Evolutionary conservation across 2,329 filamentous ascomycete genomes (phyloP).

Genomic region (Penicillium sp.): DNA sequence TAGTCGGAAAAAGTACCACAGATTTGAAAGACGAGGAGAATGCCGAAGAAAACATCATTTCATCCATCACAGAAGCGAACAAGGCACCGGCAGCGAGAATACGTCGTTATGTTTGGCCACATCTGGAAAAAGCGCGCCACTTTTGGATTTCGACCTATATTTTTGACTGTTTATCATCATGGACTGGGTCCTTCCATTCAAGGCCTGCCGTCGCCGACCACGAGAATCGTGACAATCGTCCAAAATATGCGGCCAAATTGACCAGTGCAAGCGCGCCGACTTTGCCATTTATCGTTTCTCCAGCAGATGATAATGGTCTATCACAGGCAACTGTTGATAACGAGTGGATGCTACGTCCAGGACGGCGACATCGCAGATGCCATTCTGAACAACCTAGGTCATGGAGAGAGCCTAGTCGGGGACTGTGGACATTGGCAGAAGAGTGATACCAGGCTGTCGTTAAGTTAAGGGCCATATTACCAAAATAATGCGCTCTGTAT

Average conservation of each 20-base stretch:
- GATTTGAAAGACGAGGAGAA: background rate
- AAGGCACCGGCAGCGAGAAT: conserved; percentile 14
- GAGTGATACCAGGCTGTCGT: conserved; percentile 18
- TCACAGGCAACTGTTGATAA: background rate
- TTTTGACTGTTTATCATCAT: background rate
- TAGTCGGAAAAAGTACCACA: background rate
- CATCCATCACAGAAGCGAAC: conserved; percentile 17
- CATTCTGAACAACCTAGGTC: conserved; percentile 37
- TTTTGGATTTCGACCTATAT: conserved; percentile 18
- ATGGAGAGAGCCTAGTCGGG: conserved; percentile 33
- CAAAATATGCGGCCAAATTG: conserved; percentile 18
- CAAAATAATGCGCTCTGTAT: no score
- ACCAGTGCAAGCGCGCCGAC: conserved; percentile 16
- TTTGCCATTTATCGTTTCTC: background rate
- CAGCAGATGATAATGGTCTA: background rate
- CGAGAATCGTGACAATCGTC: conserved; percentile 5
- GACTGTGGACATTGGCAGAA: conserved; percentile 33
- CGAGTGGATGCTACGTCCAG: conserved; percentile 14
- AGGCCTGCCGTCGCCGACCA: conserved; percentile 13
- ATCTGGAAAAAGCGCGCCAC: conserved; percentile 29
- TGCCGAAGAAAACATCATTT: conserved; percentile 11
- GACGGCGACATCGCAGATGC: conserved; percentile 30
- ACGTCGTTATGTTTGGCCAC: conserved; percentile 28
- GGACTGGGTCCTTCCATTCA: conserved; percentile 21
- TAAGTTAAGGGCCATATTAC: no score